Evolutionary conservation across 1,139 yeast genomes (phyloP).

Genomic region (Chernovozyma sophiae-reginae): DNA sequence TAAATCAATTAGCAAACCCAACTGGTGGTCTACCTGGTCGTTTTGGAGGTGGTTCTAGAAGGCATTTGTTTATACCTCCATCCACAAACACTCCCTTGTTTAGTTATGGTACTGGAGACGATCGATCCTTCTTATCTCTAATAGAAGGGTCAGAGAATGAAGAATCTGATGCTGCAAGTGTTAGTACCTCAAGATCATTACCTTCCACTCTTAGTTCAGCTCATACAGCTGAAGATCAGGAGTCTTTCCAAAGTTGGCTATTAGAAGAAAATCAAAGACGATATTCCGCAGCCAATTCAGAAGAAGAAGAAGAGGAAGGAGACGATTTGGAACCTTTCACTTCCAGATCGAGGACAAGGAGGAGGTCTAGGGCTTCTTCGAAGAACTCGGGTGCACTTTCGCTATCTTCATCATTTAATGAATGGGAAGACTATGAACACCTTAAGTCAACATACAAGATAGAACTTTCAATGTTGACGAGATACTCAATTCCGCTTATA

Average conservation of each 20-base stretch:
- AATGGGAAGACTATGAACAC: constrained; percentile 35
- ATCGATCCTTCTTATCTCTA: constrained; percentile 56
- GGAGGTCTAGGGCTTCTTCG: constrained; percentile 13
- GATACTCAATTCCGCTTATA: constrained; percentile 61
- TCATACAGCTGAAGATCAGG: constrained; percentile 49
- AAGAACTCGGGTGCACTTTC: constrained; percentile 20
- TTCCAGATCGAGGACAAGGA: constrained; percentile 16
- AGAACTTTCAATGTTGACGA: constrained; percentile 47
- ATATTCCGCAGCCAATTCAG: constrained; percentile 32
- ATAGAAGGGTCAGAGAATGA: constrained; percentile 42
- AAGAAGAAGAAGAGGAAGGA: constrained; percentile 32
- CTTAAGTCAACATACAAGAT: constrained; percentile 41
- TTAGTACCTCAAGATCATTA: constrained; percentile 52
- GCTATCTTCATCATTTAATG: constrained; percentile 18
- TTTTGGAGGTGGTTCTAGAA: constrained; percentile 35
- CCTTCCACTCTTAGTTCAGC: constrained; percentile 59
- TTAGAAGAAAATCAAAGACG: constrained; percentile 65
- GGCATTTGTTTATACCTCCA: constrained; percentile 61
- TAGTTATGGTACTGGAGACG: constrained; percentile 56
- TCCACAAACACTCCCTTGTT: constrained; percentile 66
- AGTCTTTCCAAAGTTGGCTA: constrained; percentile 55
- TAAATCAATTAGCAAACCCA: constrained; percentile 42
- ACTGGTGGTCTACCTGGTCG: constrained; percentile 24
- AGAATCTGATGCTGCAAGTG: constrained; percentile 49
- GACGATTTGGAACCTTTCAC: constrained; percentile 13